Base-by-base conservation (phyloP, 495 filamentous ascomycete genomes). In the Penicillium turbatum region DNA sequence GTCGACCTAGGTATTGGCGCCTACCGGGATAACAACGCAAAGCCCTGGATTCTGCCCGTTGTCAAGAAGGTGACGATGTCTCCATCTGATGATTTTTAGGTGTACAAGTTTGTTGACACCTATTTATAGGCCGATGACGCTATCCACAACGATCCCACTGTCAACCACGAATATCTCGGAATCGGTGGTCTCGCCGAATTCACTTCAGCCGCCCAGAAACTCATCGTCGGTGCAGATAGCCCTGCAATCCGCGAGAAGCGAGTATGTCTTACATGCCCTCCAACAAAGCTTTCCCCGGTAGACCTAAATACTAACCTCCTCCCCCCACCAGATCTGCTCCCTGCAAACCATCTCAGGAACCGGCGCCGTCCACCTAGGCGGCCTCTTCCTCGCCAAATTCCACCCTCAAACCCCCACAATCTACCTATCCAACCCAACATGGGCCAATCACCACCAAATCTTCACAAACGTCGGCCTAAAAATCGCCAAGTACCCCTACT, bases 391-490 rank as follows among this genome's bases (percentile, higher is more conserved):
- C 39, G 59, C 76, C 53, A 77, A 75, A 57, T 81, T 79, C 72
- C 77, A 75, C 67, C 80, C 69, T 38, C 64, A 65, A 21, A 79
- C 79, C 64, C 86, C 86, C 63, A 76, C 81, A 52, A 80, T 95
- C 71, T 95, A 96, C 76, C 79, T 97, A 72, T 95, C 90, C 63
- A 86, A 85, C 62, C 93, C 93, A 49, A 99, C 93, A 41, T 99
- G 93, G 93, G 89, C 87, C 52, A 99, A 99, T 73, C 93, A 99
- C 82, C 82, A 92, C 78, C 93, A 99, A 69, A 96, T 99, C 76
- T 96, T 99, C 79, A 80, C 78, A 65, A 99, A 99, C 69, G 91
- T 97, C 67, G 73, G 79, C 64, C 75, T 97, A 26, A 77, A 83
- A 10, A 82, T 89, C 60, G 83, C 85, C 47, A 79, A 79, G 55